Base-by-base conservation (phyloP, 2,329 filamentous ascomycete genomes). In the Talaromyces rugulosus region DNA sequence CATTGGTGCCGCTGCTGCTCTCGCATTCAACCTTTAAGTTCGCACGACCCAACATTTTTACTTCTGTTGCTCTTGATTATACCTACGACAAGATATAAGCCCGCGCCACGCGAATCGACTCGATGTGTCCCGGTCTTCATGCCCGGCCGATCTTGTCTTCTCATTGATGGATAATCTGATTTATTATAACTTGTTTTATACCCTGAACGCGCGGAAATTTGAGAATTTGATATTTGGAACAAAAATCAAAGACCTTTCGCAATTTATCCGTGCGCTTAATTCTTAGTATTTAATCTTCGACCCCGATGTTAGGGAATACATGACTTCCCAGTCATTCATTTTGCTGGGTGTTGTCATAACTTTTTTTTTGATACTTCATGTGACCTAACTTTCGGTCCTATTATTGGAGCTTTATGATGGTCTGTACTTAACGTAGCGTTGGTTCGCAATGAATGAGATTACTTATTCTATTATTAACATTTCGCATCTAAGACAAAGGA, bases 1-100 rank as follows among this genome's bases (percentile, higher is more conserved):
- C n/a, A 58, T 71, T 31, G 69, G 69, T 52, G 67, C 67, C 30
- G 42, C 69, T 36, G 61, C 56, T 54, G 65, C 66, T 23, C 59
- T 65, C 57, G 66, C 64, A 40, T 65, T 71, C 64, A 68, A 70
- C 62, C 56, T 70, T 53, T 70, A 66, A 68, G 58, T 62, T 27
- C 30, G 27, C 40, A 31, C 28, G 30, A 28, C 27, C 27, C 23
- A 47, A 4, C 7, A 18, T 27, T 9, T 47, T 27, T 27, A 30
- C 31, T 31, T 53, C 28, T 53, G 50, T 31, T 53, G 50, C 50
- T 18, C 50, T 31, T 47, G 44, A 47, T 47, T 47, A 23, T 47
- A 47, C 23, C 14, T 31, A 53, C 28, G 50, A 27, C 50, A 53
- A 53, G 50, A n/a, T 53, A 12, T 53, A 53, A 53, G 50, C 31